Conservation (phyloP, 805 yeast species). For the Spathaspora arborariae region DNA sequence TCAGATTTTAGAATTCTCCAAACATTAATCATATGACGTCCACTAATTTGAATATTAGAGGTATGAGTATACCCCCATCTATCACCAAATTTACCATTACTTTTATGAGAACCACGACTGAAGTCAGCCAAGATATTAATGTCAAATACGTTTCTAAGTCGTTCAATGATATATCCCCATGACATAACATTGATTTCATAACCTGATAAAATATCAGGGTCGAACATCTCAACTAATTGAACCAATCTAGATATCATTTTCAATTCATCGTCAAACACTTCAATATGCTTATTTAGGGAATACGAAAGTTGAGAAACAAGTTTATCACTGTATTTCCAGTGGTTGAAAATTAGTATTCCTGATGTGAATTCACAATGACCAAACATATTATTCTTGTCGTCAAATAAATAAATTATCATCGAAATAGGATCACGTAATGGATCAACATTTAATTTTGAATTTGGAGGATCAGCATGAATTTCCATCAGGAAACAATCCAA, state of each 20-base stretch:
- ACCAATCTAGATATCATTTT: conserved; percentile 56
- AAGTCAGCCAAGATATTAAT: conserved; percentile 55
- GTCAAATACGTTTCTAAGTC: conserved; percentile 46
- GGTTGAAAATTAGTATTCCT: conserved; percentile 15
- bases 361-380: conserved; percentile 4
- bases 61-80: conserved; percentile 83
- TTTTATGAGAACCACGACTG: conserved; percentile 52
- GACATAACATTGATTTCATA: conserved; percentile 76
- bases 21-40: conserved; percentile 78
- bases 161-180: conserved; percentile 85
- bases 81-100: conserved; percentile 55
- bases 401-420: conserved; percentile 62
- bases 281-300: conserved; percentile 7
- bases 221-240: conserved; percentile 54
- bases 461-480: conserved; percentile 49
- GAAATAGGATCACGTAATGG: conserved; percentile 58
- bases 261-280: conserved; percentile 47
- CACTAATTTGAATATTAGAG: conserved; percentile 62
- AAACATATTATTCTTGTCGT: conserved; percentile 28
- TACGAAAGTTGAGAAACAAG: neutral
- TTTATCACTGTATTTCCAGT: neutral
- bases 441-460: conserved; percentile 36
- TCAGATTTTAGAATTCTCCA: conserved; percentile 77
- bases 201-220: conserved; percentile 87
- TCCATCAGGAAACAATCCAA: conserved; percentile 65